phyloP scores from a whole-genome alignment of 164 flowering plant genomes.

The Stephania yunnanensis region DNA sequence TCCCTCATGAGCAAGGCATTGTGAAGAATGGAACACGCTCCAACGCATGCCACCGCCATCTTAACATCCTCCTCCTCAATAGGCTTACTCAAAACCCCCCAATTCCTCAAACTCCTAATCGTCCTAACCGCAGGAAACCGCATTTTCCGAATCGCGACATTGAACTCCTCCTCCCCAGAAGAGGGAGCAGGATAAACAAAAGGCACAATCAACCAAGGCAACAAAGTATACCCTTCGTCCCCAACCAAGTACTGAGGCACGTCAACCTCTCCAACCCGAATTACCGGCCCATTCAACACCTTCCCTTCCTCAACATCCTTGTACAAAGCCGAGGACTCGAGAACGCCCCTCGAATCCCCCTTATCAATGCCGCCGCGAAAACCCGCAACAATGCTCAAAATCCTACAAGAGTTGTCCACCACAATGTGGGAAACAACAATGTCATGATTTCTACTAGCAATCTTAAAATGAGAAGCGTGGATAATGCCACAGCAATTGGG shows the following conservation, averaged over 20 bases:
- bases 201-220: slow-evolving; percentile 83
- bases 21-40: slow-evolving; percentile 82
- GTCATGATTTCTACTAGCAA: slow-evolving; percentile 23
- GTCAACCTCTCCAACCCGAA: slow-evolving; percentile 29
- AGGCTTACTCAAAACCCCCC: slow-evolving; percentile 64
- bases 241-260: slow-evolving; percentile 65
- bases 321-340: slow-evolving; percentile 47
- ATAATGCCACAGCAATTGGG: slow-evolving; percentile 80
- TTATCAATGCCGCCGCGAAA: slow-evolving; percentile 39
- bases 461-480: slow-evolving; percentile 44
- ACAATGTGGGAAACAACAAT: slow-evolving; percentile 64
- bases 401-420: slow-evolving; percentile 55
- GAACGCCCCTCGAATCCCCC: slow-evolving; percentile 28
- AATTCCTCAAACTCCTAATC: slow-evolving; percentile 55
- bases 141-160: slow-evolving; percentile 29
- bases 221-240: slow-evolving; percentile 51
- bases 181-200: slow-evolving; percentile 30
- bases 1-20: slow-evolving; percentile 76
- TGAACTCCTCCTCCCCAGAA: slow-evolving; percentile 53
- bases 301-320: slow-evolving; percentile 45
- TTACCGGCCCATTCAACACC: slow-evolving; percentile 29
- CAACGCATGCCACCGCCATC: slow-evolving; percentile 59
- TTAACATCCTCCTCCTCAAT: slow-evolving; percentile 59
- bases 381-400: slow-evolving; percentile 66
- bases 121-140: slow-evolving; percentile 36